Evolutionary conservation across 345 rosid species (phyloP).

Genomic region (Eucalyptus dawsonii): DNA sequence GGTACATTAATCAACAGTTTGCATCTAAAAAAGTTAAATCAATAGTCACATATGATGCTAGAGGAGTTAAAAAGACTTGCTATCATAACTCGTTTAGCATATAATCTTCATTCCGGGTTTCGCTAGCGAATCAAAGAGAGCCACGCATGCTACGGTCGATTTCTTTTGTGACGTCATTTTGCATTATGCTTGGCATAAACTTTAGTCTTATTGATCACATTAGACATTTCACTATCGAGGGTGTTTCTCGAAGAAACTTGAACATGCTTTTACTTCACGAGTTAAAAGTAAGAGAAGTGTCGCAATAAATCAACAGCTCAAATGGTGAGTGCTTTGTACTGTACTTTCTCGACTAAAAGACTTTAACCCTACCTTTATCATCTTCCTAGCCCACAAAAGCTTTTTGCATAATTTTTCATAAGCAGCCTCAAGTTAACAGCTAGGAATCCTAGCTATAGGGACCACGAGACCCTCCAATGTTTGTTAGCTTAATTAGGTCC

Average conservation of each 20-base stretch:
- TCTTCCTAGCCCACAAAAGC: background rate
- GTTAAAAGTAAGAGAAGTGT: background rate
- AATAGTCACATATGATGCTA: background rate
- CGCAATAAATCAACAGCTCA: background rate
- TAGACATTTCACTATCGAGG: background rate
- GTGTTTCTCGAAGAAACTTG: background rate
- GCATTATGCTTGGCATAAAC: background rate
- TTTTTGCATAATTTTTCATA: background rate
- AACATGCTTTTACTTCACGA: background rate
- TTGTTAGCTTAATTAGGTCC: background rate
- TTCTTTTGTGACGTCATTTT: background rate
- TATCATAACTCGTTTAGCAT: background rate
- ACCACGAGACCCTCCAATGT: background rate
- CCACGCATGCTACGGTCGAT: background rate
- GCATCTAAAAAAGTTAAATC: background rate
- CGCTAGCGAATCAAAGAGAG: background rate
- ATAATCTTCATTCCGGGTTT: background rate
- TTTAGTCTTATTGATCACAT: accelerated
- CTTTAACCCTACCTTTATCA: background rate
- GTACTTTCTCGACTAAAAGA: background rate
- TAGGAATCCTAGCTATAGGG: background rate
- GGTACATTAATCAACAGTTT: background rate
- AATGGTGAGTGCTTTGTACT: background rate
- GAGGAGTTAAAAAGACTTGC: background rate
- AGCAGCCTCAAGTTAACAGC: background rate